phyloP scores from a whole-genome alignment of 2,329 filamentous ascomycete species.

The Pezicula carpinea region DNA sequence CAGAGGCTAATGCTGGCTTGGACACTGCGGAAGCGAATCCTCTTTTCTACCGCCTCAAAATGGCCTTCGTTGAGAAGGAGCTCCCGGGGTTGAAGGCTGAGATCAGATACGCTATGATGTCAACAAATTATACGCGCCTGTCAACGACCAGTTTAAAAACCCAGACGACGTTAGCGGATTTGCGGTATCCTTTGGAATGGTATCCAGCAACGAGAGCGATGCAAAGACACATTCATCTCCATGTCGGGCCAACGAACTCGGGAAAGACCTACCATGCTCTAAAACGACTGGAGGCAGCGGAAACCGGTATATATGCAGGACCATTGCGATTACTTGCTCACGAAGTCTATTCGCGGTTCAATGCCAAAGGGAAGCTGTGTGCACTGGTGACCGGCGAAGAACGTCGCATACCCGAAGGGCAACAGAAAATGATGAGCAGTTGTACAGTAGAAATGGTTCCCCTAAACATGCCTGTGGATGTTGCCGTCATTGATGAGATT shows the following conservation, averaged over 20 bases:
- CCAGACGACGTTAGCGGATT: conserved; percentile 67
- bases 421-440: conserved; percentile 60
- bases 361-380: conserved; percentile 70
- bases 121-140: conserved; percentile 25
- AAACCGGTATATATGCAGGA: conserved; percentile 82
- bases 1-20: background rate
- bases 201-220: conserved; percentile 77
- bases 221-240: conserved; percentile 81
- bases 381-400: conserved; percentile 90
- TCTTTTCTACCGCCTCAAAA: conserved; percentile 38
- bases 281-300: conserved; percentile 72
- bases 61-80: conserved; percentile 53
- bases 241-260: conserved; percentile 95
- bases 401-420: conserved; percentile 60
- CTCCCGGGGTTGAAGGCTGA: conserved; percentile 47
- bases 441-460: conserved; percentile 93
- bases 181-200: conserved; percentile 90
- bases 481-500: conserved; percentile 96
- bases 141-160: background rate
- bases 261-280: conserved; percentile 96
- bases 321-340: conserved; percentile 85
- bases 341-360: conserved; percentile 87
- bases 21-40: conserved; percentile 14
- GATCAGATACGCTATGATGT: conserved; percentile 60
- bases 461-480: conserved; percentile 51